Evolutionary conservation across 257 asterid genomes (phyloP).

Genomic region (Capsicum rhomboideum): DNA sequence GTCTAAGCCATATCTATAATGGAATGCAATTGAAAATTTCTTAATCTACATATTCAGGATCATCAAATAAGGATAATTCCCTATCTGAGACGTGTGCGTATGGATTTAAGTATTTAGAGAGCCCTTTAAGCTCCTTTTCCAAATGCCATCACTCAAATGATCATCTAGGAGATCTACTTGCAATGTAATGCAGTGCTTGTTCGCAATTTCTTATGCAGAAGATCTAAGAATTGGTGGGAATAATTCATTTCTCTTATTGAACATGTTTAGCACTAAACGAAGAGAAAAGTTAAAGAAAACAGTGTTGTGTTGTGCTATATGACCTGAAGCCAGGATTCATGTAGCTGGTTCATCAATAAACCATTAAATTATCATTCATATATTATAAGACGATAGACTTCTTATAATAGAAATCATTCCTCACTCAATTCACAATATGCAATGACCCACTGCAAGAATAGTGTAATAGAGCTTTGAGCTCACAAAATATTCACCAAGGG

Average conservation of each 20-base stretch:
- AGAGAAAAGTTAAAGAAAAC: background rate
- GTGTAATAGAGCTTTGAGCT: slow-evolving; percentile 19
- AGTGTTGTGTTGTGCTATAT: background rate
- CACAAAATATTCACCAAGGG: slow-evolving; percentile 66
- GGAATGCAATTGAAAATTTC: background rate
- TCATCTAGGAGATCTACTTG: slow-evolving; percentile 3
- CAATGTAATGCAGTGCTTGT: background rate
- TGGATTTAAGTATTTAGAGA: background rate
- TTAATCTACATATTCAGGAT: background rate
- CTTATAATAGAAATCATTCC: background rate
- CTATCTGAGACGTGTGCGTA: background rate
- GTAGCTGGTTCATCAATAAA: background rate
- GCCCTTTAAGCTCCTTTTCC: background rate
- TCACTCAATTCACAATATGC: background rate
- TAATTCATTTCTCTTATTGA: background rate
- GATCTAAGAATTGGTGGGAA: background rate
- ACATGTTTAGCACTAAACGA: background rate
- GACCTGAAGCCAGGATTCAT: background rate
- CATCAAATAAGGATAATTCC: background rate
- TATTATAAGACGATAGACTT: background rate
- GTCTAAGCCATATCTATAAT: background rate
- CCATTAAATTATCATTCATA: background rate
- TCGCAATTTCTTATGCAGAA: background rate
- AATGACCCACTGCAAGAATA: background rate
- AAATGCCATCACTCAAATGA: background rate